Evolutionary conservation across 768 basidiomycete genomes (phyloP).

Genomic region (Myochromella boudieri): DNA sequence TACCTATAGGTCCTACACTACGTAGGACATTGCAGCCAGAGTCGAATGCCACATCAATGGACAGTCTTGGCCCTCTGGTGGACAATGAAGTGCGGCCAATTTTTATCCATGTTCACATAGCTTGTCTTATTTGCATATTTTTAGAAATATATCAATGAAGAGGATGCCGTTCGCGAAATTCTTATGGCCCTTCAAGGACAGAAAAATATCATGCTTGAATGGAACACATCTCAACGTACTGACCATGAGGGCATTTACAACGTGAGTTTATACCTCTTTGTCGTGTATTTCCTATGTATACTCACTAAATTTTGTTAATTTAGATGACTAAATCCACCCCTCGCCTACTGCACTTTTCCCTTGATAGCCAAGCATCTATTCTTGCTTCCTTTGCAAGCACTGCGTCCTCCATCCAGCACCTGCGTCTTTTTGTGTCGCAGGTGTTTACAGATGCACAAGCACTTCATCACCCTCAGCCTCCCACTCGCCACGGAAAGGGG

Average conservation of each 20-base stretch:
- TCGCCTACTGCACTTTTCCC: conserved; percentile 65
- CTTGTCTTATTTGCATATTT: background rate
- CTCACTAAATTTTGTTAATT: no score
- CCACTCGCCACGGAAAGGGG: conserved; percentile 12
- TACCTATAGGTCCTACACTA: conserved; percentile 17
- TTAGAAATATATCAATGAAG: conserved; percentile 71
- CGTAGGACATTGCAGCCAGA: conserved; percentile 11
- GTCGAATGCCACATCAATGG: background rate
- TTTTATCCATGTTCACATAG: background rate
- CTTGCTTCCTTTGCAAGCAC: conserved; percentile 54
- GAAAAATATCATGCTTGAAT: conserved; percentile 54
- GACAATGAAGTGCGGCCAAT: conserved; percentile 16
- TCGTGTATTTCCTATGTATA: no score
- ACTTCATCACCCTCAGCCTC: conserved; percentile 10
- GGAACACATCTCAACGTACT: conserved; percentile 24
- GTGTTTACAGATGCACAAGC: conserved; percentile 39
- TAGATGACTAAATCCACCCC: conserved; percentile 57
- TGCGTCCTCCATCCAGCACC: conserved; percentile 60
- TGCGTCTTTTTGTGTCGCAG: conserved; percentile 59
- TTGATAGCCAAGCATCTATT: conserved; percentile 64
- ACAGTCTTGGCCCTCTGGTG: conserved; percentile 14
- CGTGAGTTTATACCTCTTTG: no score
- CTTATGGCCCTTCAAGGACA: conserved; percentile 76
- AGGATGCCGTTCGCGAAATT: conserved; percentile 75
- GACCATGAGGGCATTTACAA: conserved; percentile 19